phyloP scores from a whole-genome alignment of 306 rosid species.

The Sesbania bispinosa region DNA sequence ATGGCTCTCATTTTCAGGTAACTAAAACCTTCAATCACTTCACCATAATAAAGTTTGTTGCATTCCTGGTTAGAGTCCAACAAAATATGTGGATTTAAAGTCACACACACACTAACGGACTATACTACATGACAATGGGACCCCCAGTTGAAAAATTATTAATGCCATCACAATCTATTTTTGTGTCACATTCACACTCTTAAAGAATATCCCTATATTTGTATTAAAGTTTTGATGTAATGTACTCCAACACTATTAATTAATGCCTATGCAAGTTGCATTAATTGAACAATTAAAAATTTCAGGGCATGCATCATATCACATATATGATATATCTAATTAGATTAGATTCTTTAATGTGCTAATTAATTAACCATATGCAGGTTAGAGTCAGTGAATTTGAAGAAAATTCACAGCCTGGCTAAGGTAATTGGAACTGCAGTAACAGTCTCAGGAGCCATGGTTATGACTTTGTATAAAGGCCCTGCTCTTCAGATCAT shows the following conservation, averaged over 20 bases:
- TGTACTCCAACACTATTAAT: too few relatives aligned
- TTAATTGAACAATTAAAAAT: too few relatives aligned
- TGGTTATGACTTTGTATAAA: constrained; percentile 94
- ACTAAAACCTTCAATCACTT: constrained; percentile 20
- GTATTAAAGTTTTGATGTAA: neutral
- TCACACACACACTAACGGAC: too few relatives aligned
- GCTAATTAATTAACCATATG: neutral
- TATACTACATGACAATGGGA: too few relatives aligned
- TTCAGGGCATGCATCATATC: neutral
- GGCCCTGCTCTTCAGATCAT: constrained; percentile 65
- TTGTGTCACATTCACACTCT: neutral
- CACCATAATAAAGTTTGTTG: neutral
- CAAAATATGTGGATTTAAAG: neutral
- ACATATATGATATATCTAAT: too few relatives aligned
- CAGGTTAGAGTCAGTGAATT: constrained; percentile 83
- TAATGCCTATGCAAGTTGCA: too few relatives aligned
- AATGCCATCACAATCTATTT: neutral
- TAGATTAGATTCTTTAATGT: neutral
- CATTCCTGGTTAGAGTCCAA: constrained; percentile 3
- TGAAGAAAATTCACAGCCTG: constrained; percentile 61
- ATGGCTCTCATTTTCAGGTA: constrained; percentile 92
- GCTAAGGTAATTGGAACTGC: constrained; percentile 83
- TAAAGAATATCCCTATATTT: neutral
- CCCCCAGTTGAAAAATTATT: constrained; percentile 12
- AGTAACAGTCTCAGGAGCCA: constrained; percentile 82